Percentiles rank a stretch among this genome's conserved stretches.
Evolutionary conservation across 2,329 filamentous ascomycete species (phyloP).

Genomic region (Diaporthe destruens): DNA sequence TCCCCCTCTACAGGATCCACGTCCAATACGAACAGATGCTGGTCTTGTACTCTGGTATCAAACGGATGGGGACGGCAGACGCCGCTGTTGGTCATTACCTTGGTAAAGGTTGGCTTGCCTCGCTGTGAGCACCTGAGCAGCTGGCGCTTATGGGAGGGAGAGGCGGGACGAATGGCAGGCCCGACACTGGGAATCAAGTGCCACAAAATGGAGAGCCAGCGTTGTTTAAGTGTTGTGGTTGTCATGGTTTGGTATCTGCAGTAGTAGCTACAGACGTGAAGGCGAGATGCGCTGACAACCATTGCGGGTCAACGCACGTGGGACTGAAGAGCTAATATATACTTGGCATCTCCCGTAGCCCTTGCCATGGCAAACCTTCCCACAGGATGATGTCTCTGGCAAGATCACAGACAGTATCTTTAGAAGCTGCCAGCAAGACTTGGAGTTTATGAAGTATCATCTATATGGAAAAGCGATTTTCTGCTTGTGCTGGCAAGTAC

Average conservation of each 20-base stretch:
- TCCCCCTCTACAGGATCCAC: not conserved
- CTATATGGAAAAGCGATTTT: not conserved
- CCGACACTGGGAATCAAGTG: not conserved
- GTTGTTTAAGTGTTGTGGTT: not conserved
- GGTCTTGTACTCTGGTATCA: not conserved
- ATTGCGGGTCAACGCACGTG: not conserved
- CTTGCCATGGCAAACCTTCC: no score
- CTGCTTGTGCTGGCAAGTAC: not conserved
- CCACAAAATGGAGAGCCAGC: not conserved
- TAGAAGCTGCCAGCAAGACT: not conserved
- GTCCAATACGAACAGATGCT: not conserved
- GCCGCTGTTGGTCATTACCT: not conserved
- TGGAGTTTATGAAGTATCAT: no score
- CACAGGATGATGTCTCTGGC: no score
- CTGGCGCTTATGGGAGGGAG: no score
- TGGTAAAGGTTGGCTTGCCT: not conserved
- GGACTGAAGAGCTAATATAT: not conserved
- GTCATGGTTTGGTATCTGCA: not conserved
- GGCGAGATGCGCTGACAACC: not conserved
- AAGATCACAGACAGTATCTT: not conserved
- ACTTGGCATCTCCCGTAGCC: not conserved
- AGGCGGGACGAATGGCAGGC: not conserved
- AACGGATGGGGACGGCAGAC: not conserved
- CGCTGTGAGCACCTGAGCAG: not conserved
- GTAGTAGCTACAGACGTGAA: not conserved